Percentiles rank a stretch among this genome's conserved stretches.
Conservation (phyloP, 2,329 filamentous ascomycete genomes). For the Cladosporium sp. region DNA sequence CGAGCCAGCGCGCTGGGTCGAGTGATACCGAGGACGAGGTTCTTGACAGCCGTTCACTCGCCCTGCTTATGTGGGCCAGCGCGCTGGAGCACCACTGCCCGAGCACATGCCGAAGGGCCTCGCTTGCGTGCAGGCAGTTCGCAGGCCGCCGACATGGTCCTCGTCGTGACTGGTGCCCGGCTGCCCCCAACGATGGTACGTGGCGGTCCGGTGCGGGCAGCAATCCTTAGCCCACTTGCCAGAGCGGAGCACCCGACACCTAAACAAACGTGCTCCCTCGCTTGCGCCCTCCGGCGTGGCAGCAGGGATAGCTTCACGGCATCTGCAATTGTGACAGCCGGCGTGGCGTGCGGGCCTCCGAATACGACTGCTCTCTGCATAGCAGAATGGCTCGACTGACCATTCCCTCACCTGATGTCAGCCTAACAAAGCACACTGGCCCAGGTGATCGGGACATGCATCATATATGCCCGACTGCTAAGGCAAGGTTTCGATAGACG, state of each 20-base stretch:
- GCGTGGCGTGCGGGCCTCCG: neutral
- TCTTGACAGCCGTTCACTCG: slow-evolving; percentile 5
- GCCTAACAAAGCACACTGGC: neutral
- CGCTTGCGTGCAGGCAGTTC: neutral
- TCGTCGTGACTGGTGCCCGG: neutral
- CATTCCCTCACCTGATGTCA: neutral
- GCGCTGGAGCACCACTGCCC: neutral
- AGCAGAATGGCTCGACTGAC: neutral
- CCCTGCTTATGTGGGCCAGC: slow-evolving; percentile 1
- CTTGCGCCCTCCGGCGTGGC: neutral
- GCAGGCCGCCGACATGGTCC: neutral
- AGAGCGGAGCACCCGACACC: neutral
- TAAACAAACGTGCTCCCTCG: neutral
- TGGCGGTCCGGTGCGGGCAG: neutral
- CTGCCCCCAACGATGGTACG: neutral
- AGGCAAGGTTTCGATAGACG: neutral
- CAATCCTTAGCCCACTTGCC: neutral
- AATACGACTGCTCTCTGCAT: neutral
- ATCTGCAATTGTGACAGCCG: neutral
- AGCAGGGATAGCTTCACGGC: slow-evolving; percentile 1
- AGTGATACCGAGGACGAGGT: slow-evolving; percentile 1
- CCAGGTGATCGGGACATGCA: neutral
- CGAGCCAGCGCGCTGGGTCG: slow-evolving; percentile 4
- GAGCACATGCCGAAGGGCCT: neutral
- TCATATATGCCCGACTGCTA: neutral